These are phyloP conservation scores for Globisporangium orthogonon DNA, from an alignment of 352 stramenopile species.

Conservation along the genomic window DNA sequence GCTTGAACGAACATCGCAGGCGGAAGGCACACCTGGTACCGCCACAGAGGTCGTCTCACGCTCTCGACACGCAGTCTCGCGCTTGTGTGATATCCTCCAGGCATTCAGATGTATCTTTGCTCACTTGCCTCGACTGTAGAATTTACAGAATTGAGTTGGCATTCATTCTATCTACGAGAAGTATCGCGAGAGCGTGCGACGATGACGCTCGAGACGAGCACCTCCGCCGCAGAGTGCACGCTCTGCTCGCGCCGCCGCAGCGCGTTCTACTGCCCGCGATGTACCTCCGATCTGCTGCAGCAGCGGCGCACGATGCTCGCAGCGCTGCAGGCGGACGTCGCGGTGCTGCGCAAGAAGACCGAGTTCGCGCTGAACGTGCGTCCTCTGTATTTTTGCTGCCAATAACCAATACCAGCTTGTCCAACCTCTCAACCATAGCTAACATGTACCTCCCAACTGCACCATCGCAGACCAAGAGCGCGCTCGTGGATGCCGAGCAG, in stretches of 20 bases:
- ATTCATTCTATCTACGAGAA: too few relatives aligned
- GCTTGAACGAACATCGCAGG: too few relatives aligned
- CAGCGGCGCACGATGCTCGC: slow-evolving; percentile 71
- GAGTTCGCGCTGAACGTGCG: slow-evolving; percentile 58
- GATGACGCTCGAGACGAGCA: background rate
- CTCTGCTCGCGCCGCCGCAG: slow-evolving; percentile 42
- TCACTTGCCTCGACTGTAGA: too few relatives aligned
- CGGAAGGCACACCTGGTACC: too few relatives aligned
- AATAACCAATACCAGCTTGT: background rate
- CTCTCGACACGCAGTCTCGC: too few relatives aligned
- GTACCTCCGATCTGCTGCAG: slow-evolving; percentile 61
- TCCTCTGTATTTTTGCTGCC: background rate
- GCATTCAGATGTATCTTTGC: too few relatives aligned
- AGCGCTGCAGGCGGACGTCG: slow-evolving; percentile 69
- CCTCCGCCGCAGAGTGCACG: slow-evolving; percentile 27
- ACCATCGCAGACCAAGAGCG: slow-evolving; percentile 33
- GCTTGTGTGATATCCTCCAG: too few relatives aligned
- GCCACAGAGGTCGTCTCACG: too few relatives aligned
- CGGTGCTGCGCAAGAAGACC: slow-evolving; percentile 74
- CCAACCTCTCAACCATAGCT: background rate
- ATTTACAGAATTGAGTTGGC: too few relatives aligned
- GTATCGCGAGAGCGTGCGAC: too few relatives aligned
- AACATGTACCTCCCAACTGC: background rate
- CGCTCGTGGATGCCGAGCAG: slow-evolving; percentile 43
- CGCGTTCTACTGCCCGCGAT: slow-evolving; percentile 59